These are phyloP conservation scores for Sporothrix schenckii DNA, from an alignment of 2,329 filamentous ascomycete species.

Conservation along the genomic window DNA sequence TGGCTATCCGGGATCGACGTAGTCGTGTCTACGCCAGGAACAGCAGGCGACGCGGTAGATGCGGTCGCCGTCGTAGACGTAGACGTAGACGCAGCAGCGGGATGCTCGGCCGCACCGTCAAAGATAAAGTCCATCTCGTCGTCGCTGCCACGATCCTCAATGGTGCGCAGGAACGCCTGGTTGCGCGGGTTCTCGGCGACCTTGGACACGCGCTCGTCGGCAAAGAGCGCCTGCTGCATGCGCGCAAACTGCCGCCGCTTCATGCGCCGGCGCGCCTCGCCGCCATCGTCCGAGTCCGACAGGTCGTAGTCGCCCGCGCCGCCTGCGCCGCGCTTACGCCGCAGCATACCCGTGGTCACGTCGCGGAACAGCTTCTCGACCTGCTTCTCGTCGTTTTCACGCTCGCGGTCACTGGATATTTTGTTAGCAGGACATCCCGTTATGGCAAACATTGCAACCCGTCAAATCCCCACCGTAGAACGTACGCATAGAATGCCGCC, in stretches of 20 bases:
- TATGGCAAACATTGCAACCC: too few species aligned
- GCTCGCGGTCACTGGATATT: slow-evolving; percentile 69
- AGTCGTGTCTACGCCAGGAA: neutral
- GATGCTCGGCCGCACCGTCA: slow-evolving; percentile 40
- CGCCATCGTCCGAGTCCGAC: slow-evolving; percentile 87
- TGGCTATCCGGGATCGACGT: slow-evolving; percentile 35
- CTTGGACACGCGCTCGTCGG: slow-evolving; percentile 87
- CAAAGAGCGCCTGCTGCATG: slow-evolving; percentile 85
- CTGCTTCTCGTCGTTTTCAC: slow-evolving; percentile 79
- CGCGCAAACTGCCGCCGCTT: slow-evolving; percentile 87
- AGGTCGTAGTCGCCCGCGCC: slow-evolving; percentile 75
- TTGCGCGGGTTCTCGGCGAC: slow-evolving; percentile 88
- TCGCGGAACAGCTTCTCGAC: slow-evolving; percentile 92
- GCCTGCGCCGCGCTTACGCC: slow-evolving; percentile 78
- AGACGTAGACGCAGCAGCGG: slow-evolving; percentile 47
- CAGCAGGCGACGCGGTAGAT: slow-evolving; percentile 31
- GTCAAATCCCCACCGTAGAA: slow-evolving; percentile 38
- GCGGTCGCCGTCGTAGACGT: slow-evolving; percentile 40
- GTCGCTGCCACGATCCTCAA: slow-evolving; percentile 78
- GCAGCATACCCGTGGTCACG: slow-evolving; percentile 83
- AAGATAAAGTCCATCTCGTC: slow-evolving; percentile 75
- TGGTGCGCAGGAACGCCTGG: slow-evolving; percentile 83
- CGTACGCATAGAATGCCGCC: slow-evolving; percentile 87
- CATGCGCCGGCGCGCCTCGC: slow-evolving; percentile 73
- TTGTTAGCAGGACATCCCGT: slow-evolving; percentile 24